Conservation (phyloP, 805 yeast species). For the Brettanomyces sp. region DNA sequence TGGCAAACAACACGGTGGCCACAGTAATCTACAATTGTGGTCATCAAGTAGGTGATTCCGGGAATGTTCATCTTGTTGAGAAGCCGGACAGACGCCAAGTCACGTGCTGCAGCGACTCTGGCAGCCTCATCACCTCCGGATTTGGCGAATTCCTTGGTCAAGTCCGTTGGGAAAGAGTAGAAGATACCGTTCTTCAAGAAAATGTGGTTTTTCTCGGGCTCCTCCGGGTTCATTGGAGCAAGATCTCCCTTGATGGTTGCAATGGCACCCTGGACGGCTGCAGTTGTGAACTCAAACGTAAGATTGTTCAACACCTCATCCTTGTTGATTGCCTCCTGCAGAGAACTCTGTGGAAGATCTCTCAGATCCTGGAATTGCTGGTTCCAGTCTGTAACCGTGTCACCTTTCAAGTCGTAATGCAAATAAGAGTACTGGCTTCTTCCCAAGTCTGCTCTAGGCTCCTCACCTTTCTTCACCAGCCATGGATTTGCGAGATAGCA, state of each 20-base stretch:
- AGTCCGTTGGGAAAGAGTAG: constrained; percentile 70
- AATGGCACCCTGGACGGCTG: constrained; percentile 74
- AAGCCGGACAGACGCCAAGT: constrained; percentile 59
- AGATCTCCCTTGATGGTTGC: constrained; percentile 67
- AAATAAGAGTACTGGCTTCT: constrained; percentile 49
- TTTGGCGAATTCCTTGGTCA: constrained; percentile 51
- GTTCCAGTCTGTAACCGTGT: constrained; percentile 68
- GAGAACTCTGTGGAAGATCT: constrained; percentile 51
- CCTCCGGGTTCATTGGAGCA: constrained; percentile 73
- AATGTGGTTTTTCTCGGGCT: constrained; percentile 50
- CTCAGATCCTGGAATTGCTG: constrained; percentile 80
- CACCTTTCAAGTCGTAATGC: constrained; percentile 51
- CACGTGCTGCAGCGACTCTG: constrained; percentile 69
- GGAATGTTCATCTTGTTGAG: constrained; percentile 56
- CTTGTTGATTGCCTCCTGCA: constrained; percentile 57
- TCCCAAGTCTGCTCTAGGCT: constrained; percentile 42
- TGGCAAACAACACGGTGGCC: constrained; percentile 87
- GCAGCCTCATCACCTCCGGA: constrained; percentile 85
- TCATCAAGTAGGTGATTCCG: constrained; percentile 62
- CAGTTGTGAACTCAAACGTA: constrained; percentile 64
- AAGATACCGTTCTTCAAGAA: constrained; percentile 77
- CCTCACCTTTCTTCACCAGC: constrained; percentile 36
- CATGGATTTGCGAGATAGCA: constrained; percentile 65
- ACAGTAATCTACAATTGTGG: constrained; percentile 82
- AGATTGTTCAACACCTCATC: constrained; percentile 69